Base-by-base conservation (phyloP, 768 basidiomycete genomes). In the Hydnomerulius pinastri region DNA sequence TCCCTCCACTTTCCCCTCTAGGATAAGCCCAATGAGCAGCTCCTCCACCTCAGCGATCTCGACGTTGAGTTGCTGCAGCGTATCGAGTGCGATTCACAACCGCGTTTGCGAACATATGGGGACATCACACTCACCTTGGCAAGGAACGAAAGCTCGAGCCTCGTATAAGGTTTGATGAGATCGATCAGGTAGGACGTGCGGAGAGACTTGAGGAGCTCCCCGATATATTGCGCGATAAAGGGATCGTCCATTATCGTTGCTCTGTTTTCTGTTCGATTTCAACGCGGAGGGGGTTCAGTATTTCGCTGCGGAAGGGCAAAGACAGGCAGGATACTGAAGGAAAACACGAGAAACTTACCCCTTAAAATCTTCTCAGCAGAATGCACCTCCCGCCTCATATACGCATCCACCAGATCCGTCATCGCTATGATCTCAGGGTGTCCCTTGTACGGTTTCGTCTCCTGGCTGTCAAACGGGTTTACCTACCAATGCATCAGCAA, bases 401-500 rank as follows among this genome's bases (percentile, higher is more conserved):
- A 99, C 0, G 97, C 97, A 55, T 92, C 87, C 13, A 99, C 97
- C 21, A 99, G 79, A 61, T 91, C 90, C 1, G 96, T 98, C 96
- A 99, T 98, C 6, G 97, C 97, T 48, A 86, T 92, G 66, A 99
- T 98, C 68, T 99, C 90, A 9, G 93, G 85, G 62, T 98, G 92
- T 46, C 82, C 91, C 76, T 98, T 98, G 65, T 64, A 98, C 83
- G 97, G 97, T 66, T 99, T 99, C 10, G 97, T 98, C 76, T 99
- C 97, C 70, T 99, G 97, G 65, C 92, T 94, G 72, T 98, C 97
- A 63, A 99, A 99, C 0, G 97, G 97, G 67, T 99, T 98, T n/a
- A n/a, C n/a, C n/a, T n/a, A n/a, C n/a, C n/a, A n/a, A n/a, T n/a
- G n/a, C n/a, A n/a, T n/a, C n/a, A n/a, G n/a, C n/a, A n/a, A n/a